A percentile compares a stretch with the other conserved stretches of the same genome.
phyloP scores from a whole-genome alignment of 441 rosid species.

The Geranium incanum region DNA sequence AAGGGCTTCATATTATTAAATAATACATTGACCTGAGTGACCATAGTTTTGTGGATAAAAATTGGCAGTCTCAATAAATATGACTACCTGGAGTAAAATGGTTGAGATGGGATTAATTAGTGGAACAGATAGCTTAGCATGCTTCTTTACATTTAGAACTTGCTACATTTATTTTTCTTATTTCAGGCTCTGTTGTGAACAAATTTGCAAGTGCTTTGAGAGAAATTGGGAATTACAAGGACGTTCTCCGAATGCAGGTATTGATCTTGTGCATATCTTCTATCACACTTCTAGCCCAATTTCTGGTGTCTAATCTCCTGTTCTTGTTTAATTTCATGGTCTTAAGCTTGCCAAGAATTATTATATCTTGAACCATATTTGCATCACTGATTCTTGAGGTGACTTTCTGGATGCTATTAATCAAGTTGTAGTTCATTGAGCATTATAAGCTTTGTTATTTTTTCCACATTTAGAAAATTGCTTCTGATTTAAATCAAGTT shows the following conservation, averaged over 20 bases:
- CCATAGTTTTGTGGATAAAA: neutral
- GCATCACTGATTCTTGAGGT: neutral
- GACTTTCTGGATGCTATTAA: neutral
- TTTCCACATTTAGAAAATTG: neutral
- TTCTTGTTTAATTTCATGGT: neutral
- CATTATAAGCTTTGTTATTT: neutral
- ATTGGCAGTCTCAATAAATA: neutral
- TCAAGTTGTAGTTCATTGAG: neutral
- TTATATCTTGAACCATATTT: neutral
- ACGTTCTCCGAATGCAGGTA: conserved; percentile 16
- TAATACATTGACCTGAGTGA: neutral
- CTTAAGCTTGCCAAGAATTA: neutral
- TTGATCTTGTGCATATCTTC: neutral
- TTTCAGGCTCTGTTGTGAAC: conserved; percentile 16
- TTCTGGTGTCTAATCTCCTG: conserved; percentile 3
- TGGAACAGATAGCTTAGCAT: neutral
- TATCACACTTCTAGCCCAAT: neutral
- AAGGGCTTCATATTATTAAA: neutral
- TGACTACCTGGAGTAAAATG: neutral
- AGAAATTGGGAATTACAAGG: conserved; percentile 19
- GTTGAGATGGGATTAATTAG: neutral
- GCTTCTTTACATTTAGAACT: neutral
- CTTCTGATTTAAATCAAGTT: neutral
- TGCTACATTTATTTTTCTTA: neutral
- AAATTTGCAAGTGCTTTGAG: conserved; percentile 12